A percentile compares a stretch with the other conserved stretches of the same genome.
phyloP scores from a whole-genome alignment of 805 yeast species.

The Torulaspora maleeae region DNA sequence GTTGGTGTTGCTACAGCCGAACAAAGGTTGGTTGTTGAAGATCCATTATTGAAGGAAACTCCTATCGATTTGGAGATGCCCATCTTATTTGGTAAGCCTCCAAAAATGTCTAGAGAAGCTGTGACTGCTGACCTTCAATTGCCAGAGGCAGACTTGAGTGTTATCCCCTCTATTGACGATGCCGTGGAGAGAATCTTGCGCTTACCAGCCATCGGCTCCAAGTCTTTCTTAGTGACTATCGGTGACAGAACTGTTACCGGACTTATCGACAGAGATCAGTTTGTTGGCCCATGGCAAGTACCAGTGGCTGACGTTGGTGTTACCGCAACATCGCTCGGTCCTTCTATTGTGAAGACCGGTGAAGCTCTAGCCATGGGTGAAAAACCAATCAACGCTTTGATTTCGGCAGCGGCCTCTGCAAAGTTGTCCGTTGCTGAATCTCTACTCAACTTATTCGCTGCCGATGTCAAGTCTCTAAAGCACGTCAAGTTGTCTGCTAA shows the following conservation, averaged over 20 bases:
- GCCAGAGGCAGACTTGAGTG: conserved; percentile 35
- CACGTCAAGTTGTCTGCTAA: conserved; percentile 87
- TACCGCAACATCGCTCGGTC: conserved; percentile 85
- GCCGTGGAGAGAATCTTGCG: conserved; percentile 79
- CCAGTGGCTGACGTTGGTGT: conserved; percentile 99
- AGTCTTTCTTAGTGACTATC: conserved; percentile 91
- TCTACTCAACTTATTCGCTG: conserved; percentile 79
- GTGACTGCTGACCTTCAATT: conserved; percentile 55
- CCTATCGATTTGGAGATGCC: conserved; percentile 97
- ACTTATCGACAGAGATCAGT: conserved; percentile 92
- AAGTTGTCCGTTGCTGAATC: conserved; percentile 96
- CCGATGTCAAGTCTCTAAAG: conserved; percentile 72
- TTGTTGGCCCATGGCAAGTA: conserved; percentile 99
- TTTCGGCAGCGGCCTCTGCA: conserved; percentile 86
- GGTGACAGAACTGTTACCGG: conserved; percentile 99
- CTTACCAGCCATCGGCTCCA: conserved; percentile 92
- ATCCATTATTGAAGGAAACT: conserved; percentile 66
- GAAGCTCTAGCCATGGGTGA: conserved; percentile 98
- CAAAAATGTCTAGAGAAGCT: conserved; percentile 82
- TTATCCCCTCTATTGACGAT: conserved; percentile 45
- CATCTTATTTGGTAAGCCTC: conserved; percentile 92
- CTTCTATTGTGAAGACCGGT: conserved; percentile 67
- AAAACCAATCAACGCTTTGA: conserved; percentile 83
- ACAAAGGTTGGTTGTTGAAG: conserved; percentile 75
- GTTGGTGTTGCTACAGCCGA: conserved; percentile 93